Conservation (phyloP, 2,329 filamentous ascomycete species). For the Cryphonectria parasitica region DNA sequence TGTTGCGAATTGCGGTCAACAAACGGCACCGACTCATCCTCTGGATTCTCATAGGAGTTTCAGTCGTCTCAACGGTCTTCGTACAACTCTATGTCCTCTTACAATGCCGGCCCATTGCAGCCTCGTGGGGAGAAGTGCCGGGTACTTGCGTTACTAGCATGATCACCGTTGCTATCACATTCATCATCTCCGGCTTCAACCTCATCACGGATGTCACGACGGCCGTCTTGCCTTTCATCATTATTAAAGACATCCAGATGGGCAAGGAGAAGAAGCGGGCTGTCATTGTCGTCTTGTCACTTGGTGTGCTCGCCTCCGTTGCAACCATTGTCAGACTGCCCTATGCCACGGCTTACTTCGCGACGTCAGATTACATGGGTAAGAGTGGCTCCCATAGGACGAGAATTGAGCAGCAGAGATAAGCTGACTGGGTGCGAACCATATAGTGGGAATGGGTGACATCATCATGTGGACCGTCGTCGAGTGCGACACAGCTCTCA, state of each 20-base stretch:
- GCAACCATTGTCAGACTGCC: slow-evolving; percentile 26
- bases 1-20: slow-evolving; percentile 28
- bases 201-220: slow-evolving; percentile 21
- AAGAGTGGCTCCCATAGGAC: neutral
- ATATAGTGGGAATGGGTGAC: slow-evolving; percentile 22
- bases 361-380: neutral
- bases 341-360: neutral
- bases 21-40: slow-evolving; percentile 23
- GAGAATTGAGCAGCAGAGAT: neutral
- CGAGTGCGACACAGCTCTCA: slow-evolving; percentile 27
- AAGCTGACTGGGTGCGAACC: neutral
- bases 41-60: slow-evolving; percentile 26
- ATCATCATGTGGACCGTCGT: slow-evolving; percentile 28
- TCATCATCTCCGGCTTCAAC: slow-evolving; percentile 28
- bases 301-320: slow-evolving; percentile 25
- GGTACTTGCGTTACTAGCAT: slow-evolving; percentile 19
- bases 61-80: slow-evolving; percentile 20
- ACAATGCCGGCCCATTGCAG: slow-evolving; percentile 29
- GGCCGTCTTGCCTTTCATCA: slow-evolving; percentile 17
- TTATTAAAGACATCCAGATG: slow-evolving; percentile 25
- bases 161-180: slow-evolving; percentile 28
- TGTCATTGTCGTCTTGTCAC: slow-evolving; percentile 22
- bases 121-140: slow-evolving; percentile 24
- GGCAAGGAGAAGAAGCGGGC: slow-evolving; percentile 21
- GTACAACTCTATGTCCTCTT: slow-evolving; percentile 24